Evolutionary conservation across 164 flowering plant species (phyloP), one percentile per base, ranked within the genome.

Genomic region (Magnolia officinalis): DNA sequence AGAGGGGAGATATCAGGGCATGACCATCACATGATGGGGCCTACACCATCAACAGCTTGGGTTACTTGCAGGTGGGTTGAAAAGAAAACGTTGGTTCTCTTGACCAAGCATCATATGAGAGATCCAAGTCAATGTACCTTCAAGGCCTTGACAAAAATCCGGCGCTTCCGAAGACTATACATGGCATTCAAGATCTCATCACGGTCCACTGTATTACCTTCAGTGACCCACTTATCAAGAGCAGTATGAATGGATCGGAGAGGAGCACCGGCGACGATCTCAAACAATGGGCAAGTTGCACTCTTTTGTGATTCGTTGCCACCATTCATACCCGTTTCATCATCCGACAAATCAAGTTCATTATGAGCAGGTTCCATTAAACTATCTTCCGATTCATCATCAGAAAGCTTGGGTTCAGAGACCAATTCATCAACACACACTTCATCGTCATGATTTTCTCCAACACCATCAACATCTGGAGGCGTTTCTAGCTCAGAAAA

Each of bases 401-500:
- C 71, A 24, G 91, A 88, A 5, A 87, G 70, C 49, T 90, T 92
- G 0, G 83, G 67, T 26, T 83, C 91, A 70, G 94, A 86, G 72
- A 75, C 58, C 29, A 82, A 72, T 11, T 77, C 91, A 70, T 84
- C 85, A 10, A 80, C 82, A 29, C 58, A 63, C 26, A 68, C 89
- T 76, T 75, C 85, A 50, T 45, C 81, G 4, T 2, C 72, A n/a
- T 50, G 14, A 4, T 63, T 61, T 23, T 16, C 76, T n/a, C 14
- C 70, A 58, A 6, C 37, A 29, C 29, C 26, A 31, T 73, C 19
- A 18, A 11, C 23, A 4, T 50, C 64, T 13, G 5, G 77, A 76
- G 87, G 81, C 11, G 78, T 55, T 63, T 86, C 97, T 71, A 90
- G 94, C 79, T 95, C 97, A 71, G 97, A 92, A 77, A 95, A 93